Evolutionary conservation across 75 land plant genomes (phyloP), one percentile per base, ranked within the genome.

Genomic region (Selaginella moellendorffii): DNA sequence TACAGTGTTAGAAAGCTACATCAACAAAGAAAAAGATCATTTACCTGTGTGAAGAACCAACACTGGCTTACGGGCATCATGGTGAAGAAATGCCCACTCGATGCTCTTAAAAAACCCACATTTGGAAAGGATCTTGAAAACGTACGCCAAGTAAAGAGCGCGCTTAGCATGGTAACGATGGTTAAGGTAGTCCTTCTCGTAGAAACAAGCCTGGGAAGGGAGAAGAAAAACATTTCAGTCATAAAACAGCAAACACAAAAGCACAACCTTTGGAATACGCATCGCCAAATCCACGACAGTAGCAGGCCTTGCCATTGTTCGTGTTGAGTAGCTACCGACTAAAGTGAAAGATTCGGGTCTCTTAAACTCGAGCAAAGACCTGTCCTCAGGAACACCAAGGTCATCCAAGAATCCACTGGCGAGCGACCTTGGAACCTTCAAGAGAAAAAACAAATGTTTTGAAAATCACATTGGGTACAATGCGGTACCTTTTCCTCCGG

Each of bases 161-260:
- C 97, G 79, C 69, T 88, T 91, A 10, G 82, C 97, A 80, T 88
- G 97, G 62, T 91, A 91, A 1, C 89, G 81, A 62, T 88, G 76
- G 65, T 91, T 85, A 74, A 88, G 36, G 54, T 69, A 85, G 65
- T 91, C 97, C 56, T 91, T 88, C 70, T 85, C 86, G 31, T 76
- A 82, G 59, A 85, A 88, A 31, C 95, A 91, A 29, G 69, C 82
- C 97, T 91, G 58, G 12, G 1, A 23, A 93, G 97, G 20, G 54
- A 58, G 63, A 14, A 53, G 1, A 20, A 26, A 22, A 65, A 53
- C 61, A 27, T 12, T 62, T 19, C 8, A 20, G 29, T 26, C n/a
- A 10, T 27, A 2, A 14, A 28, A 63, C 19, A 62, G 69, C 2
- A 28, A 36, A 2, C 28, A 29, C 56, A 5, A 31, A 46, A 1